A percentile compares a stretch with the other conserved stretches of the same genome.
These are phyloP conservation scores for Aaosphaeria arxii DNA, from an alignment of 2,329 filamentous ascomycete genomes.

Conservation along the genomic window DNA sequence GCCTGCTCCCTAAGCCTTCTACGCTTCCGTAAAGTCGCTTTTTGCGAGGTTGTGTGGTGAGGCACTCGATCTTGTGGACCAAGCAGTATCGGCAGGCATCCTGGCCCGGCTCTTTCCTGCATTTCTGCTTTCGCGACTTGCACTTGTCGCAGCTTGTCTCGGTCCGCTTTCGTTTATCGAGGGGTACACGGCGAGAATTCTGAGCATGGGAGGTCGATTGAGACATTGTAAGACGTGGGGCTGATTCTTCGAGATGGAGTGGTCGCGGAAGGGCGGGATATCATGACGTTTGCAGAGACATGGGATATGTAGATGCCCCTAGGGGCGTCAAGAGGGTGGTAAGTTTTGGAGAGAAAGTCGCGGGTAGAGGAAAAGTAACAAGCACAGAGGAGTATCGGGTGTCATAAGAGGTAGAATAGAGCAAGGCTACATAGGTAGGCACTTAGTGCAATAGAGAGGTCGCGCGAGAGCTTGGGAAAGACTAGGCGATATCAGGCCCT, in stretches of 20 bases:
- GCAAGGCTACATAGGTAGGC: no score
- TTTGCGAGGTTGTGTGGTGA: conserved; percentile 45
- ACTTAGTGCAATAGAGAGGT: no score
- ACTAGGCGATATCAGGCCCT: no score
- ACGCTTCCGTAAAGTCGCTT: conserved; percentile 44
- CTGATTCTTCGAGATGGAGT: no score
- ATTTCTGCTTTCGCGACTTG: conserved; percentile 48
- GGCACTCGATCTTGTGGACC: conserved; percentile 40
- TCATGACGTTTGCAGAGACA: neutral
- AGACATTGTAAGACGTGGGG: no score
- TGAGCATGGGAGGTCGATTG: no score
- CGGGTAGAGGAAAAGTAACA: no score
- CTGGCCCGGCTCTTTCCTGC: conserved; percentile 38
- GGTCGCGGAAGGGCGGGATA: neutral
- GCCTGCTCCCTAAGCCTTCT: conserved; percentile 40
- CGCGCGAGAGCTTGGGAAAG: no score
- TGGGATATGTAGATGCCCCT: neutral
- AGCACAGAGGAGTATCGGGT: no score
- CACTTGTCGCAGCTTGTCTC: conserved; percentile 48
- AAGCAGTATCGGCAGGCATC: conserved; percentile 43
- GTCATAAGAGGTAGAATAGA: no score
- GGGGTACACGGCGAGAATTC: conserved; percentile 39
- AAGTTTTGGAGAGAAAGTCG: neutral
- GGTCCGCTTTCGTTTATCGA: conserved; percentile 45
- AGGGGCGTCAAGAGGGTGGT: neutral